Evolutionary conservation across 208 protist genomes (phyloP), one percentile per base, ranked within the genome.

Genomic region (Endotrypanum monterogeii): DNA sequence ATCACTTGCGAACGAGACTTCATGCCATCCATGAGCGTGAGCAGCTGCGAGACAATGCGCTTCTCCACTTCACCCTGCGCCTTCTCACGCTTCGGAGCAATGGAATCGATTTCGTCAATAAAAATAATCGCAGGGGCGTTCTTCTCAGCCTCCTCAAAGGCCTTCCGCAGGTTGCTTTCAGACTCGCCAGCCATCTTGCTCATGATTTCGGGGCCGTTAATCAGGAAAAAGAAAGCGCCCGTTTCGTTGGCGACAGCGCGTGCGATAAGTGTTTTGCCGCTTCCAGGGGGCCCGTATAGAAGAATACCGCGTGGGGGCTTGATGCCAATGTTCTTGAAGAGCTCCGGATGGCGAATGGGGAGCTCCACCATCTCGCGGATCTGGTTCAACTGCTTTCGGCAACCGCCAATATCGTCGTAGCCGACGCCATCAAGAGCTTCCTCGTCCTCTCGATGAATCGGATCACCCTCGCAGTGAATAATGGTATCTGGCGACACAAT

Each of bases 161-260:
- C 99, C 76, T 99, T 98, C 74, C 99, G 92, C 28, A 99, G 95
- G 82, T 99, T 99, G 39, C 87, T 95, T 91, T 99, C 99, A 12
- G 98, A 99, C 81, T 99, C 99, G 70, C 99, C 99, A 30, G 99
- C 98, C 94, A 99, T 97, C 89, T 99, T 99, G 58, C 98, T 99
- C 99, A 99, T 99, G 80, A 99, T 99, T 87, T 99, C 99, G 55
- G 99, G 97, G 56, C 99, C 99, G 89, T 99, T 99, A 84, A 99
- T 99, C 30, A 99, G 85, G 83, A 99, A 99, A 92, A 99, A 99
- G 95, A 99, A 99, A 20, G 99, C 99, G 76, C 99, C 99, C 11
- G 99, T 99, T 89, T 99, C 99, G 88, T 99, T 99, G 46, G 99
- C 99, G 55, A 99, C 98, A 62, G 99, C 99, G 62, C 99, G 96